Percentiles rank a stretch among this genome's conserved stretches.
Conservation (phyloP, 495 filamentous ascomycete species). For the Letharia lupina region DNA sequence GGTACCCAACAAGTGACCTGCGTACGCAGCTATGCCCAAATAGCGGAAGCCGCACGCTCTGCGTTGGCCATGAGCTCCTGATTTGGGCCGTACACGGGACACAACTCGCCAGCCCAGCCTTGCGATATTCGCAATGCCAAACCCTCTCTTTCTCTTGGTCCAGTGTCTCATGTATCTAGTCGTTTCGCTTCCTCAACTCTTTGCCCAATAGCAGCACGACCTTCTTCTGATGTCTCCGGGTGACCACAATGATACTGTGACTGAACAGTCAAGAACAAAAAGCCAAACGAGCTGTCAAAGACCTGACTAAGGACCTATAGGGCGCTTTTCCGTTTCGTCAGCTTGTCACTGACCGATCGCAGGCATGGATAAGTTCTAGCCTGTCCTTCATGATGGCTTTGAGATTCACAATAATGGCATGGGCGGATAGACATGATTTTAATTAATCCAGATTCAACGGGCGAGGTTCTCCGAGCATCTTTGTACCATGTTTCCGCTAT, state of each 20-base stretch:
- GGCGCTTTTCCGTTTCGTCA: not conserved
- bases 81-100: slow-evolving; percentile 34
- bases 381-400: not conserved
- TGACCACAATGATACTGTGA: not conserved
- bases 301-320: not conserved
- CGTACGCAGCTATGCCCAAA: slow-evolving; percentile 46
- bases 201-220: not conserved
- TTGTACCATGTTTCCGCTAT: not conserved
- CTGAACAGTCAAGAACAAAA: not conserved
- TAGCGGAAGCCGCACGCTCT: slow-evolving; percentile 39
- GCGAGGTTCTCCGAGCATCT: not conserved
- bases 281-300: too few species aligned
- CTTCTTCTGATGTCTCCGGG: too few species aligned
- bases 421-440: not conserved
- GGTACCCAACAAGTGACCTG: slow-evolving; percentile 45
- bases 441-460: not conserved
- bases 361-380: not conserved
- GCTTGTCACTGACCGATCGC: not conserved
- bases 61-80: slow-evolving; percentile 34
- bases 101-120: slow-evolving; percentile 39
- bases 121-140: slow-evolving; percentile 32
- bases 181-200: not conserved
- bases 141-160: slow-evolving; percentile 11
- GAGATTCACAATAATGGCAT: not conserved
- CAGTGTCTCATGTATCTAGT: not conserved